These are phyloP conservation scores for Capniomyces stellatus DNA, from an alignment of 371 early-diverging fungal species.

Conservation along the genomic window DNA sequence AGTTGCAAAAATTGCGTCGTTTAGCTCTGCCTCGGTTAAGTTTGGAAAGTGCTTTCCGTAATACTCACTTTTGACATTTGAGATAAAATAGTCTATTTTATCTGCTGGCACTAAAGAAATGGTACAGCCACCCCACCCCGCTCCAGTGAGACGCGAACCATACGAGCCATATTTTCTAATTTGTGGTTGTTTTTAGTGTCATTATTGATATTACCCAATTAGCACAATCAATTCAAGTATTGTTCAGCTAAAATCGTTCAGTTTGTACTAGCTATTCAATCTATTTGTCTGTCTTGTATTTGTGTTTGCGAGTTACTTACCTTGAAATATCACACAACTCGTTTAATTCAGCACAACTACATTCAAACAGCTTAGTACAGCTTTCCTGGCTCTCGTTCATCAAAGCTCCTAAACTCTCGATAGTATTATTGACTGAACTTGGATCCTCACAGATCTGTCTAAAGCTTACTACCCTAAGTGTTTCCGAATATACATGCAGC, in stretches of 20 bases:
- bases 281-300: neutral
- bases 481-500: slow-evolving; percentile 67
- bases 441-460: slow-evolving; percentile 34
- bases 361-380: slow-evolving; percentile 65
- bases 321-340: slow-evolving; percentile 50
- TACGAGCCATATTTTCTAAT: slow-evolving; percentile 38
- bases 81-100: slow-evolving; percentile 39
- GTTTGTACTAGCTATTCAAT: no score
- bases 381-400: slow-evolving; percentile 81
- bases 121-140: slow-evolving; percentile 93
- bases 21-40: slow-evolving; percentile 9
- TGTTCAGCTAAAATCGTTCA: no score
- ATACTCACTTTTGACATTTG: slow-evolving; percentile 43
- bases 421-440: slow-evolving; percentile 10
- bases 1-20: slow-evolving; percentile 15
- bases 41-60: slow-evolving; percentile 15
- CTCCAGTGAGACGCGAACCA: slow-evolving; percentile 78
- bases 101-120: slow-evolving; percentile 61
- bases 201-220: no score
- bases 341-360: slow-evolving; percentile 76
- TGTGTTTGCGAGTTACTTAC: neutral
- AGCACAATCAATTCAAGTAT: no score
- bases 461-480: slow-evolving; percentile 65
- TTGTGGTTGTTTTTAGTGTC: neutral
- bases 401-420: slow-evolving; percentile 43